Evolutionary conservation across 2,329 filamentous ascomycete species (phyloP), one percentile per base, ranked within the genome.

Genomic region (Ophiostoma novo-ulmi): DNA sequence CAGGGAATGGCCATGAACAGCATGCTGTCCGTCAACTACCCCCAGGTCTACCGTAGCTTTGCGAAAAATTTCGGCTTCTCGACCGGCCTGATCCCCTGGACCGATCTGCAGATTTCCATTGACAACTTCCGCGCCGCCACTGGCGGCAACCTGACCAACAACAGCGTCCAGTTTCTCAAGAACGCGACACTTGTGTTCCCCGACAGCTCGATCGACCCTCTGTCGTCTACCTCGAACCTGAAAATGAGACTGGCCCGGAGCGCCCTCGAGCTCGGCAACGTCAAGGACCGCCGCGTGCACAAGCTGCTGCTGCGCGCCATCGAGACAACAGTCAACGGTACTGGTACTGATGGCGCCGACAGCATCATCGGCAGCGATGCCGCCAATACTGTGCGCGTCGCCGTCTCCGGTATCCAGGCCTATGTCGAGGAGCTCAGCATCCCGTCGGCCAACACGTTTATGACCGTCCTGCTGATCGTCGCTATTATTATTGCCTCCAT

Each of bases 1-100:
- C 94, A 98, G 80, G 90, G 91, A 68, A 91, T 98, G 84, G 93
- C 95, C 38, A 91, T 95, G 83, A 97, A 95, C 80, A 94, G 95
- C 74, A 98, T 98, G 95, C 85, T 97, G 78, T 96, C 92, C 72
- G 94, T 96, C 76, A 87, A 89, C 76, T 93, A 97, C 75, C 95
- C 95, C 4, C 84, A 88, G 48, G 88, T 98, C 52, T 98, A 98
- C 82, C 88, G 89, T 75, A 94, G 89, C 78, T 99, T 97, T 80
- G 83, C 91, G 73, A 92, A 92, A 81, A 98, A 98, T 81, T 98
- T 99, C 79, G 94, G 85, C 66, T 98, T 97, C 83, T 94, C 92
- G 74, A 91, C 90, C 38, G 93, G 93, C 68, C 81, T 98, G 71
- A 84, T 98, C 71, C 87, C 91, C 7, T 97, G 93, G 93, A 86